Evolutionary conservation across 148 eudicot species (phyloP), one percentile per base, ranked within the genome.

Genomic region (Heliamphora exappendiculata): DNA sequence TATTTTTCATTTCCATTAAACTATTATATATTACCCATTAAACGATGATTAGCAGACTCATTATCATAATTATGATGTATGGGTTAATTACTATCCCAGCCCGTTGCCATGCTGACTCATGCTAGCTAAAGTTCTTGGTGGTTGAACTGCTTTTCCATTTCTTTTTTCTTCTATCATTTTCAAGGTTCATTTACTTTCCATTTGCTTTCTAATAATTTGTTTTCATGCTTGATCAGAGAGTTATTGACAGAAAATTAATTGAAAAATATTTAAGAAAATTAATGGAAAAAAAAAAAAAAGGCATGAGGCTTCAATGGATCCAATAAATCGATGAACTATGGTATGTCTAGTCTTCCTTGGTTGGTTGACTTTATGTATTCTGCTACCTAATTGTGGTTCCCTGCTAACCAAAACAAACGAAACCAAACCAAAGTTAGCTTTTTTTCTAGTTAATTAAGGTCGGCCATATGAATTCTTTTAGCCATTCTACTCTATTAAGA

Each of bases 71-170:
- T 60, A 28, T 60, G 31, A 60, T 60, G 36, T 12, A 7, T 31
- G 37, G 28, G 57, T 53, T 4, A 28, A 60, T 60, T 60, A 5
- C 66, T 19, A 28, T 17, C 36, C 66, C 37, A 0, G 66, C 17
- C 33, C 3, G 20, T 16, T 65, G 3, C 51, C n/a, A n/a, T n/a
- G n/a, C 22, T 22, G 34, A 50, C 74, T 7, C 20, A 7, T 24
- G 4, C 17, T 12, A 4, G 22, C 12, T 24, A 1, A 41, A 55
- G 50, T 37, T 45, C 17, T 41, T 39, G 26, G 66, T 66, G 24
- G 79, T 22, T 77, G 66, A 54, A 67, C 55, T 12, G 41, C 42
- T 53, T 67, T 76, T 67, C 47, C 36, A 26, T 1, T 66, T 31
- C 39, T 37, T 54, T n/a, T 39, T 11, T 41, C 22, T 44, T 44